Evolutionary conservation across 1,139 yeast genomes (phyloP).

Genomic region (Debaryomycetaceae sp.): DNA sequence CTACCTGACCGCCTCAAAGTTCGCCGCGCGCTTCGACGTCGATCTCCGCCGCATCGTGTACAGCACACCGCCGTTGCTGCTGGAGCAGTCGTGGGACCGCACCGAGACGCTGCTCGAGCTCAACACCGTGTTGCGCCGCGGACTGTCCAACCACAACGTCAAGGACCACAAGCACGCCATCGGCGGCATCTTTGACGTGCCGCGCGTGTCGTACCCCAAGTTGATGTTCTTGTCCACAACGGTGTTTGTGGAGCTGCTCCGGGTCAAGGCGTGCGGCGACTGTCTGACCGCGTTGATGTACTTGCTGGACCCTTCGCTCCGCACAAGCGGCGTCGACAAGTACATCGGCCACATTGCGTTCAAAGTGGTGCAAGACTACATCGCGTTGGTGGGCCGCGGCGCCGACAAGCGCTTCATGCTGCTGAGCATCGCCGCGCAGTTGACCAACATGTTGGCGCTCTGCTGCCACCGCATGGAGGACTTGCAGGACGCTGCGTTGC

Average conservation of each 20-base stretch:
- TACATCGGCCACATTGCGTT: conserved; percentile 64
- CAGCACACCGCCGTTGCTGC: conserved; percentile 88
- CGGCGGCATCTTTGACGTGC: conserved; percentile 47
- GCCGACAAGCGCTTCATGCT: conserved; percentile 51
- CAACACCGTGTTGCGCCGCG: conserved; percentile 86
- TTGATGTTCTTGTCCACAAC: conserved; percentile 87
- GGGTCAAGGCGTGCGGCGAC: conserved; percentile 70
- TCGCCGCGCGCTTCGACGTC: conserved; percentile 41
- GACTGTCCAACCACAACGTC: conserved; percentile 78
- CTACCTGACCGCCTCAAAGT: conserved; percentile 56
- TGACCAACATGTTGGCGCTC: conserved; percentile 61
- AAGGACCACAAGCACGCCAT: conserved; percentile 67
- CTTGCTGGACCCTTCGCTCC: conserved; percentile 81
- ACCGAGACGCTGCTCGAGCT: conserved; percentile 90
- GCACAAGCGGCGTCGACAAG: conserved; percentile 67
- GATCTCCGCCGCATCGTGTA: conserved; percentile 73
- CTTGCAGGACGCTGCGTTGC: conserved; percentile 77
- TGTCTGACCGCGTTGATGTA: conserved; percentile 73
- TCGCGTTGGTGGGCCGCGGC: conserved; percentile 40
- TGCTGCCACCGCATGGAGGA: conserved; percentile 77
- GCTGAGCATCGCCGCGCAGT: conserved; percentile 62
- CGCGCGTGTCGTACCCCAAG: conserved; percentile 67
- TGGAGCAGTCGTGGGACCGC: conserved; percentile 79
- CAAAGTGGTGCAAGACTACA: conserved; percentile 56
- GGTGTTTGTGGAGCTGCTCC: conserved; percentile 67